phyloP scores from a whole-genome alignment of 192 early-diverging fungal species.

The Kappamyces sp. region DNA sequence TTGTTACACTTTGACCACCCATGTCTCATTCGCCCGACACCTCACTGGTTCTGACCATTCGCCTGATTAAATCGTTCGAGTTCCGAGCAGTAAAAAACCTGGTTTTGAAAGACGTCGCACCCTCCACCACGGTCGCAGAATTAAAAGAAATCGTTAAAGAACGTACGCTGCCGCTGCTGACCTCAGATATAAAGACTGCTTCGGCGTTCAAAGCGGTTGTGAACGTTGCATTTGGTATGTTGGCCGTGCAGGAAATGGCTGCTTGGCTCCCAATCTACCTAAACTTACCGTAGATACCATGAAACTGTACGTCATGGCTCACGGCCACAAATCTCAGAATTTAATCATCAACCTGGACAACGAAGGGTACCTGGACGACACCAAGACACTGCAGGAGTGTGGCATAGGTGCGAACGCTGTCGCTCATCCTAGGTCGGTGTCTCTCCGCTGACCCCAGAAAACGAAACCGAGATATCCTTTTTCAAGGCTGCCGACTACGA shows the following conservation, averaged over 20 bases:
- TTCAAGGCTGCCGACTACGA: slow-evolving; percentile 71
- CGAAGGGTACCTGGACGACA: slow-evolving; percentile 57
- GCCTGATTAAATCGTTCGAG: slow-evolving; percentile 87
- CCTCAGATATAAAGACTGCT: slow-evolving; percentile 52
- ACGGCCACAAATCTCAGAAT: slow-evolving; percentile 74
- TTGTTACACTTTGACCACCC: no score
- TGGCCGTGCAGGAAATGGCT: neutral
- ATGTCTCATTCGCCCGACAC: no score
- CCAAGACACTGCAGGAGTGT: slow-evolving; percentile 43
- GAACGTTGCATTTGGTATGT: slow-evolving; percentile 60
- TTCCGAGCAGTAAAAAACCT: slow-evolving; percentile 82
- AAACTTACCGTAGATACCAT: slow-evolving; percentile 53
- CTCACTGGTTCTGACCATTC: slow-evolving; percentile 53
- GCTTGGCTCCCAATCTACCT: neutral
- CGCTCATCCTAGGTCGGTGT: slow-evolving; percentile 12
- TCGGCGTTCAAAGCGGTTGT: slow-evolving; percentile 65
- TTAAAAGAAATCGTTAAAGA: slow-evolving; percentile 7
- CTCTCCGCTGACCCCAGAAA: slow-evolving; percentile 30
- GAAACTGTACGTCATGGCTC: slow-evolving; percentile 68
- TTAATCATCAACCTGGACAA: slow-evolving; percentile 83
- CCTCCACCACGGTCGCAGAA: slow-evolving; percentile 56
- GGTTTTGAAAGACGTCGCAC: slow-evolving; percentile 67
- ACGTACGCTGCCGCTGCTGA: neutral
- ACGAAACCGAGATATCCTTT: slow-evolving; percentile 81
- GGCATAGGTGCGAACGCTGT: slow-evolving; percentile 53